phyloP scores from a whole-genome alignment of 2,329 filamentous ascomycete genomes.

The Sporothrix luriei region DNA sequence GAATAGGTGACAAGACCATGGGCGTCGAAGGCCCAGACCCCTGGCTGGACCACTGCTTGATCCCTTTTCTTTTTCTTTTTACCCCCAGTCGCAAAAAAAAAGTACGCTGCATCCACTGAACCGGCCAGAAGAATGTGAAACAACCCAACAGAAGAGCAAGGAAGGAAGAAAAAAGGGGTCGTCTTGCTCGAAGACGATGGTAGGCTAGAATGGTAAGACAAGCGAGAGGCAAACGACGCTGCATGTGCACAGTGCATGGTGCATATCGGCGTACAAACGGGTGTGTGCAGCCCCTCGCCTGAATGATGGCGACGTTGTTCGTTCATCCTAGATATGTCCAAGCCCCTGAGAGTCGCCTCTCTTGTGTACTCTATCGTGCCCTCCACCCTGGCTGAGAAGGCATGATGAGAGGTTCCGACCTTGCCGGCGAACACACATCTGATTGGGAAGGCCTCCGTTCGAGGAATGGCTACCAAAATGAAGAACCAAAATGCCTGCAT shows the following conservation, averaged over 20 bases:
- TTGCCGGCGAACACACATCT: not conserved
- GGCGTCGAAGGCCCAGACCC: not conserved
- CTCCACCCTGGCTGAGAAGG: not conserved
- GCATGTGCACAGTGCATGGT: conserved; percentile 10
- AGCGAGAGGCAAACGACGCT: not conserved
- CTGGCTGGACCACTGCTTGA: not conserved
- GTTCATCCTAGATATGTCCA: not conserved
- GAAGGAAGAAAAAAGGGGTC: not conserved
- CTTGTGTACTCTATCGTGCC: not conserved
- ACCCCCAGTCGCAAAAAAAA: not conserved
- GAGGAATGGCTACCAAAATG: not conserved
- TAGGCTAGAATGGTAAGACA: conserved; percentile 3
- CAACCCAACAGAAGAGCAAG: conserved; percentile 6
- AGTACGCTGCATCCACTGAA: not conserved
- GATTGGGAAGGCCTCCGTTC: not conserved
- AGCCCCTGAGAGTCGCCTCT: not conserved
- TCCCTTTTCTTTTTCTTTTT: not conserved
- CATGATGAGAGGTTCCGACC: not conserved
- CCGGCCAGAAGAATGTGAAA: conserved; percentile 26
- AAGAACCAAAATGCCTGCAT: not conserved
- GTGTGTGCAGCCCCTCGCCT: not conserved
- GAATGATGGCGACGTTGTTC: not conserved
- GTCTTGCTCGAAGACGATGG: not conserved
- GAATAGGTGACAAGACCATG: not conserved
- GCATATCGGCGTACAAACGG: not conserved